Base-by-base conservation (phyloP, 1,284 basidiomycete species). In the Ustilago cynodontis region DNA sequence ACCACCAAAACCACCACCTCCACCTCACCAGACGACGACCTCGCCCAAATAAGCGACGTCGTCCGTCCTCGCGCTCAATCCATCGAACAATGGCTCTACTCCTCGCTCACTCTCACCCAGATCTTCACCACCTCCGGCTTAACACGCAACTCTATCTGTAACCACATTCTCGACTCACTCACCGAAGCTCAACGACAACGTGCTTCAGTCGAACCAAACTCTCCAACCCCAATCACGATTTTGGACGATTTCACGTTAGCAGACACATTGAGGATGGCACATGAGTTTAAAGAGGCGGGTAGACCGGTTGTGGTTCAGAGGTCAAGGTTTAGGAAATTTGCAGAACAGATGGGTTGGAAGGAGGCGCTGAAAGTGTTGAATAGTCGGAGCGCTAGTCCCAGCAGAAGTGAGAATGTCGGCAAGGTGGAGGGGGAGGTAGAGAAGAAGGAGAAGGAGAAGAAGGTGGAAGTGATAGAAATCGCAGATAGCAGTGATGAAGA, bases 21-120 rank as follows among this genome's bases (percentile, higher is more conserved):
- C 33, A 45, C 31, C 28, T 49, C 22, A 20, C 24, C 26, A 39
- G 55, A 64, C 49, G 65, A 71, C 51, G 73, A 65, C 3, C 53
- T 20, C 11, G 16, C 65, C n/a, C 56, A 51, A 10, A 57, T 71
- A 26, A 67, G 61, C 13, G 33, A 39, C 0, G 65, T 69, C 7
- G 22, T 53, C 16, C 57, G 66, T 9, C 68, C 78, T 4, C 78
- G 71, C 45, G 54, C 74, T 6, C 67, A 68, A 6, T 68, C 71
- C 1, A 59, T 66, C 55, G 31, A 65, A 5, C 37, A 31, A n/a
- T 79, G 71, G 71, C 58, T 64, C 22, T 65, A 77, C 37, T 62
- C 59, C 3, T 11, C 37, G 7, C 58, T 55, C 3, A 49, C 62
- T 5, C 37, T 79, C 20, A 28, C 26, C 6, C 43, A 66, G 26